Base-by-base conservation (phyloP, 768 basidiomycete genomes). In the Boletus vinaceobasis region DNA sequence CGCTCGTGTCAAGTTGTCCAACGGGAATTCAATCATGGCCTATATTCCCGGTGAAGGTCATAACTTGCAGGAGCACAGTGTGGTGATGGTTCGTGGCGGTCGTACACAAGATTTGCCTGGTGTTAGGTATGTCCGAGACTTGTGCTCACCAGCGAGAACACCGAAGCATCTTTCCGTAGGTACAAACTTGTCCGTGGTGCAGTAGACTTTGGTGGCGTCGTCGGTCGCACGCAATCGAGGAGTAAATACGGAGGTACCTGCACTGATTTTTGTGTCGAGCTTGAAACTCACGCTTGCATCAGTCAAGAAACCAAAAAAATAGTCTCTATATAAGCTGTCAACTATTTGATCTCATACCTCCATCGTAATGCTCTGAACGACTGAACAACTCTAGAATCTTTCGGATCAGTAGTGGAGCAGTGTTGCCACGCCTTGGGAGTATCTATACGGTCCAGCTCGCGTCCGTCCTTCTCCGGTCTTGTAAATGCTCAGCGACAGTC, bases 21-120 rank as follows among this genome's bases (percentile, higher is more conserved):
- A 87, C 13, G 97, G 97, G 47, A 87, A 89, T 70, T 86, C 85
- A 40, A 79, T 94, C 58, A 89, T 89, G 77, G 94, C 93, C 15
- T 98, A 98, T 71, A 93, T 98, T 54, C 90, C 88, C 43, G 97
- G 97, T 63, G 97, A 98, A 68, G 97, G 97, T 1, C 96, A 98
- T 70, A 98, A 97, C 67, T 72, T 98, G 65, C 97, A 98, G 74
- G 97, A 98, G 70, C 97, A 99, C 66, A 89, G 88, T 72, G 96
- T 98, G 5, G 94, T 98, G 2, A 72, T 98, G 42, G 83, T 98
- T n/a, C 77, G 95, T 64, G 97, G 97, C 5, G 97, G 97, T 14
- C 83, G 93, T 74, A 88, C 93, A 2, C 95, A 98, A 77, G 97
- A 99, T 86, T 79, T 98, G 70, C 96, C 96, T 36, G 95, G 97